Percentiles rank a stretch among this genome's conserved stretches.
These are phyloP conservation scores for Lentinula raphanica DNA, from an alignment of 768 basidiomycete species.

Conservation along the genomic window DNA sequence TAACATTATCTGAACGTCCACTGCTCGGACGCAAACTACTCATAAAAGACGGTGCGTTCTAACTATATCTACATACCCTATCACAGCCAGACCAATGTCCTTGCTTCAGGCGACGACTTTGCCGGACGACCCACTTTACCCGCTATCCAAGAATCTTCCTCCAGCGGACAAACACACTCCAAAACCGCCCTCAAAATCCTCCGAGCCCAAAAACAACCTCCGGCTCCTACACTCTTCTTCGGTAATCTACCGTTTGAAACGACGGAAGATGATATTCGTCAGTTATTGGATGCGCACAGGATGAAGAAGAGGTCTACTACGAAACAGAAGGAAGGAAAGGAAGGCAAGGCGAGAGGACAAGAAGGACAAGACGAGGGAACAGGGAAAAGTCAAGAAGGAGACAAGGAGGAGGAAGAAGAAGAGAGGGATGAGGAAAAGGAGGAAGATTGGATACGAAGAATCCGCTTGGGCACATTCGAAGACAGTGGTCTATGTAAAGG, in stretches of 20 bases:
- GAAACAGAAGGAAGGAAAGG: conserved; percentile 22
- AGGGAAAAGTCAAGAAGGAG: conserved; percentile 35
- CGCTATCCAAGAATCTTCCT: conserved; percentile 25
- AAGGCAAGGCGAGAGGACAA: conserved; percentile 23
- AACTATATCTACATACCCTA: not conserved
- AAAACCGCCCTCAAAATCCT: conserved; percentile 79
- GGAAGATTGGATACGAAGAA: conserved; percentile 65
- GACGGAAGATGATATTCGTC: conserved; percentile 69
- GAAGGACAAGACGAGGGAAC: conserved; percentile 23
- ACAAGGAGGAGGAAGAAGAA: conserved; percentile 24
- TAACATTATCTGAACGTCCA: conserved; percentile 74
- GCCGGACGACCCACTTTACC: conserved; percentile 56
- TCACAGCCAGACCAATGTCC: conserved; percentile 6
- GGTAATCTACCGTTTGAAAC: conserved; percentile 93
- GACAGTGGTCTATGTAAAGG: conserved; percentile 95
- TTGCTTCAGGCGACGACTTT: conserved; percentile 62
- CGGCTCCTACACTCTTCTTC: conserved; percentile 83
- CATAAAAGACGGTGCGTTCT: conserved; percentile 80
- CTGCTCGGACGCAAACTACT: conserved; percentile 83
- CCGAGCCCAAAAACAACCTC: conserved; percentile 70
- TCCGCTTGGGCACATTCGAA: conserved; percentile 94
- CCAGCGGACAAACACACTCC: conserved; percentile 24
- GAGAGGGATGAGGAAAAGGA: conserved; percentile 23
- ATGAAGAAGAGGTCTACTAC: conserved; percentile 26
- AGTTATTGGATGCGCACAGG: conserved; percentile 69